Evolutionary conservation across 164 flowering plant genomes (phyloP).

Genomic region (Protea cynaroides): DNA sequence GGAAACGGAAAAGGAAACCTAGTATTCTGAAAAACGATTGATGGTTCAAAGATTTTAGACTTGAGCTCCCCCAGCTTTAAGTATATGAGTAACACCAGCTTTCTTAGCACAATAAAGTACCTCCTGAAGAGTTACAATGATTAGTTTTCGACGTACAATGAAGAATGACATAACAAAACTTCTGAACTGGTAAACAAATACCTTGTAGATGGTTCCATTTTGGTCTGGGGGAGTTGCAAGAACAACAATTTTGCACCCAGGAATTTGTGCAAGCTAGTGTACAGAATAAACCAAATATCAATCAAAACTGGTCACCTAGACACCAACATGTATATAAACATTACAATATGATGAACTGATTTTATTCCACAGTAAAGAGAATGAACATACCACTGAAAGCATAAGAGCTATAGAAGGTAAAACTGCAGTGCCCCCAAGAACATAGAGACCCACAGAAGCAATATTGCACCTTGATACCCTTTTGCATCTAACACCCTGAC

Average conservation of each 20-base stretch:
- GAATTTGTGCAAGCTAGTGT: conserved; percentile 91
- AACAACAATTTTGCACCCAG: conserved; percentile 86
- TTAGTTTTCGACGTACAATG: background rate
- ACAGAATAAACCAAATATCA: conserved; percentile 28
- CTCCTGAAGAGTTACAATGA: conserved; percentile 40
- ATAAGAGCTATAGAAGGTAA: conserved; percentile 96
- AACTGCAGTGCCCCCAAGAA: conserved; percentile 98
- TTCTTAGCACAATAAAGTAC: conserved; percentile 97
- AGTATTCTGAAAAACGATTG: background rate
- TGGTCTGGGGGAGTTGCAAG: conserved; percentile 91
- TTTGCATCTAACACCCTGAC: conserved; percentile 90
- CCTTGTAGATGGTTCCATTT: conserved; percentile 95
- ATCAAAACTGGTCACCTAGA: conserved; percentile 12
- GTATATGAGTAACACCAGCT: conserved; percentile 98
- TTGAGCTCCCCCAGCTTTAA: conserved; percentile 99
- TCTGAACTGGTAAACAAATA: conserved; percentile 17
- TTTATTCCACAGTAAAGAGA: too few relatives aligned
- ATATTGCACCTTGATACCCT: conserved; percentile 87
- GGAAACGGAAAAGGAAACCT: background rate
- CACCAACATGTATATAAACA: conserved; percentile 6
- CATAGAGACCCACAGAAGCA: conserved; percentile 90
- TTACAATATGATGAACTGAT: conserved; percentile 8
- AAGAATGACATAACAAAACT: background rate
- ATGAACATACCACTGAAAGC: conserved; percentile 81
- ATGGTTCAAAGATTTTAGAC: conserved; percentile 26